Percentiles rank a stretch among this genome's conserved stretches.
Conservation (phyloP, 176 grass and related monocot genomes). For the Poa pratensis region DNA sequence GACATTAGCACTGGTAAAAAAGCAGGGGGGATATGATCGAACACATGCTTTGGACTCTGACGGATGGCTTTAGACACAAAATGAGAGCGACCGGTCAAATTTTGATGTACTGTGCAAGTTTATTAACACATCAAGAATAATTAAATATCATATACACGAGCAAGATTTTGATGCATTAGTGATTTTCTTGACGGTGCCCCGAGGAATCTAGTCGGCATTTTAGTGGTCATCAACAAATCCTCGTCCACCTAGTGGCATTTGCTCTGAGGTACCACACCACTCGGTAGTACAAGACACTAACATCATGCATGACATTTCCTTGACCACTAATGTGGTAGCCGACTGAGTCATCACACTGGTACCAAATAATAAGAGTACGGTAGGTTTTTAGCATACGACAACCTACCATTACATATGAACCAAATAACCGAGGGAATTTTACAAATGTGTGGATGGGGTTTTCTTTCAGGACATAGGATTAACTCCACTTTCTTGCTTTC, state of each 20-base stretch:
- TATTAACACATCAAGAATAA: background rate
- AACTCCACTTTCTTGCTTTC: background rate
- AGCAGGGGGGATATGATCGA: background rate
- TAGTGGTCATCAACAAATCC: background rate
- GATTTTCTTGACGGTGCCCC: background rate
- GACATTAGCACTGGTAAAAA: background rate
- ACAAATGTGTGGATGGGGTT: background rate
- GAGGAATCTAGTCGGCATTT: background rate
- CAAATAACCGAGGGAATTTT: background rate
- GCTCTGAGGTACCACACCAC: background rate
- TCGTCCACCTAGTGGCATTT: background rate
- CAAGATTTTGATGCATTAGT: background rate
- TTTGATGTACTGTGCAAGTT: background rate
- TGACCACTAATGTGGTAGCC: too few species aligned
- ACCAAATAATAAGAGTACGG: background rate
- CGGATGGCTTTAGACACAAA: fast-evolving
- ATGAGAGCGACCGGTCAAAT: background rate
- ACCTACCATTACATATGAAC: background rate
- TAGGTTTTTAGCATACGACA: background rate
- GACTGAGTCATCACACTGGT: background rate
- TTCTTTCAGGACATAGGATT: background rate
- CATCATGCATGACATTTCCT: background rate
- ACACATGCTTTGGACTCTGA: background rate
- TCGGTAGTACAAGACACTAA: background rate
- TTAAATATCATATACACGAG: background rate